Evolutionary conservation across 495 filamentous ascomycete genomes (phyloP).

Genomic region (Acidomyces sp.): DNA sequence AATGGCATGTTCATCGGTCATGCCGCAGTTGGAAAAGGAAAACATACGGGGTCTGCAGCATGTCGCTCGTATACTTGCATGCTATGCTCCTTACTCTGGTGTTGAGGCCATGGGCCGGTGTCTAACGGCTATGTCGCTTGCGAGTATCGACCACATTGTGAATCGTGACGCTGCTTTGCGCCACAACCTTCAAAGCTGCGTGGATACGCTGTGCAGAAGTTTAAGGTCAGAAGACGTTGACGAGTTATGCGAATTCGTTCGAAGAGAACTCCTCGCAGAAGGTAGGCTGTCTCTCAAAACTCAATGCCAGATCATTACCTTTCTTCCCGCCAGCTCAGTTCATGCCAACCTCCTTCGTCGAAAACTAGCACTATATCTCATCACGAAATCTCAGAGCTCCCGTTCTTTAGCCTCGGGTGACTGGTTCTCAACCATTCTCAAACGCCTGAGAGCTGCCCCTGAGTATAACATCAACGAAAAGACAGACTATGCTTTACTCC

Average conservation of each 20-base stretch:
- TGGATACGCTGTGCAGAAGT: no score
- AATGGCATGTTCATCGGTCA: no score
- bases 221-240: no score
- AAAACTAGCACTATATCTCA: conserved; percentile 2
- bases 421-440: background rate
- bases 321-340: conserved; percentile 7
- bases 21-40: no score
- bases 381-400: background rate
- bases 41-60: no score
- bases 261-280: background rate
- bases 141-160: no score
- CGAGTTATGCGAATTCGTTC: background rate
- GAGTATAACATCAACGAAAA: conserved; percentile 7
- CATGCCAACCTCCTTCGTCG: conserved; percentile 5
- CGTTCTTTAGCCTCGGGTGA: background rate
- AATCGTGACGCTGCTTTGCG: no score
- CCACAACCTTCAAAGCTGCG: no score
- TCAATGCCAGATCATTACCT: conserved; percentile 3
- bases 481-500: conserved; percentile 57
- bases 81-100: no score
- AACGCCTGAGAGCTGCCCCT: conserved; percentile 3
- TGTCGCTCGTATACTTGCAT: no score
- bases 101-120: no score
- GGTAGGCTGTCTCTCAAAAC: background rate
- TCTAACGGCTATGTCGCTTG: no score